A percentile compares a stretch with the other conserved stretches of the same genome.
phyloP scores from a whole-genome alignment of 2,329 filamentous ascomycete species.

The Endoconidiophora polonica region DNA sequence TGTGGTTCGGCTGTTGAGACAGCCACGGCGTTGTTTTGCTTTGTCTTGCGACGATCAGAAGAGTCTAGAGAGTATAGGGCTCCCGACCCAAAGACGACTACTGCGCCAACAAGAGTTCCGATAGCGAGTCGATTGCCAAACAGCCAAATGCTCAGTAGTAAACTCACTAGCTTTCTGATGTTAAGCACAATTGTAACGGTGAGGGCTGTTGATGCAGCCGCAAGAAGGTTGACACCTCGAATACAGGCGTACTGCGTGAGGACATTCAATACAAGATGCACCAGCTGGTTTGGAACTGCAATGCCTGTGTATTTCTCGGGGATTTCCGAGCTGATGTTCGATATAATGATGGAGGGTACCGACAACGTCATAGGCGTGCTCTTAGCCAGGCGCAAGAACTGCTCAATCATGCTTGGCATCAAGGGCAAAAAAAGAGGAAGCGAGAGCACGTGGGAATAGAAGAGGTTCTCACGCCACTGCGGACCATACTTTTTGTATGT shows the following conservation, averaged over 20 bases:
- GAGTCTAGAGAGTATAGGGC: conserved; percentile 73
- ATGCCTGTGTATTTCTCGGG: not conserved
- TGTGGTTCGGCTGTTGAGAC: not conserved
- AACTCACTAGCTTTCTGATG: conserved; percentile 80
- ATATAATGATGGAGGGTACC: conserved; percentile 2
- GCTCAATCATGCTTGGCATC: conserved; percentile 43
- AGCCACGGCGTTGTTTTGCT: not conserved
- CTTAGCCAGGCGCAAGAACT: conserved; percentile 44
- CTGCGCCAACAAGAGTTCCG: conserved; percentile 65
- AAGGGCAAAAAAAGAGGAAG: conserved; percentile 64
- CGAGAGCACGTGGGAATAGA: conserved; percentile 71
- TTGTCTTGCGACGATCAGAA: conserved; percentile 5
- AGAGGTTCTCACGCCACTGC: conserved; percentile 89
- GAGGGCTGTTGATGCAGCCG: conserved; percentile 71
- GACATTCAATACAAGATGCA: conserved; percentile 59
- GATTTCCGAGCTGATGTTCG: not conserved
- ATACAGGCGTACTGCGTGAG: conserved; percentile 91
- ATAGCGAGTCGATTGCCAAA: conserved; percentile 72
- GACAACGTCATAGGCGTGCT: conserved; percentile 38
- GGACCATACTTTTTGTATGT: conserved; percentile 74
- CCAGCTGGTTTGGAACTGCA: conserved; percentile 51
- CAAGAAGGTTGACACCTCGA: conserved; percentile 85
- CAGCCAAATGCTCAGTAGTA: conserved; percentile 80
- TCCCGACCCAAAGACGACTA: conserved; percentile 79
- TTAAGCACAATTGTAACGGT: conserved; percentile 96